A percentile compares a stretch with the other conserved stretches of the same genome.
These are phyloP conservation scores for Candolleomyces eurysporus DNA, from an alignment of 768 basidiomycete species.

Conservation along the genomic window DNA sequence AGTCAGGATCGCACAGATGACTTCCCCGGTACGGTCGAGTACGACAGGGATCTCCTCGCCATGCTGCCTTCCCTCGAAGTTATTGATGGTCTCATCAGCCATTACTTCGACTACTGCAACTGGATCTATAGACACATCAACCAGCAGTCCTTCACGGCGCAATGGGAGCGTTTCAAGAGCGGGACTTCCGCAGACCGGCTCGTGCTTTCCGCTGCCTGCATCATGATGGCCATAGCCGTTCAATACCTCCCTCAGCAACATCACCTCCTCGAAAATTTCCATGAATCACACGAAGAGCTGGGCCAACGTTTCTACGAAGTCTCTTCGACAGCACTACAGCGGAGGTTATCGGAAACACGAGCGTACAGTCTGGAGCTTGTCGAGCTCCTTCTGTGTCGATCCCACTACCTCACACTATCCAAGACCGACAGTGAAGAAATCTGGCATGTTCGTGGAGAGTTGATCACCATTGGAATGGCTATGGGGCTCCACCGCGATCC, in stretches of 20 bases:
- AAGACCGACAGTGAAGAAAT: constrained; percentile 81
- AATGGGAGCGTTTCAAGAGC: constrained; percentile 75
- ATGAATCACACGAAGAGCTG: constrained; percentile 54
- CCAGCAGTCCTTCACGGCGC: constrained; percentile 53
- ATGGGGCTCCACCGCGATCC: constrained; percentile 88
- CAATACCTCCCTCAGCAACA: constrained; percentile 71
- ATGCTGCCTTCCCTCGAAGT: constrained; percentile 63
- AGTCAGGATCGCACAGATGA: constrained; percentile 49
- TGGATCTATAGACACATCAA: constrained; percentile 85
- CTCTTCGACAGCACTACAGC: constrained; percentile 60
- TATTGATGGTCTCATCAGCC: constrained; percentile 69
- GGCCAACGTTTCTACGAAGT: constrained; percentile 68
- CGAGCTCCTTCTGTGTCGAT: constrained; percentile 68
- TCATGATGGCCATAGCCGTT: constrained; percentile 70
- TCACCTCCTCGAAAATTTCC: constrained; percentile 51
- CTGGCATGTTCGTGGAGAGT: constrained; percentile 72
- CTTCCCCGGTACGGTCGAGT: constrained; percentile 45
- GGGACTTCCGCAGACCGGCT: constrained; percentile 65
- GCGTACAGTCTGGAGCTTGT: constrained; percentile 71
- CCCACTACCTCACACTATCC: constrained; percentile 68
- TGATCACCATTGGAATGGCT: constrained; percentile 72
- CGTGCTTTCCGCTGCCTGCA: constrained; percentile 68
- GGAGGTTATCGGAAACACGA: constrained; percentile 58
- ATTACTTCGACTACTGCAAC: constrained; percentile 85
- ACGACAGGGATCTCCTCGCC: constrained; percentile 72